A percentile compares a stretch with the other conserved stretches of the same genome.
Evolutionary conservation across 805 yeast genomes (phyloP).

Genomic region (Tetrapisispora nanseiensis): DNA sequence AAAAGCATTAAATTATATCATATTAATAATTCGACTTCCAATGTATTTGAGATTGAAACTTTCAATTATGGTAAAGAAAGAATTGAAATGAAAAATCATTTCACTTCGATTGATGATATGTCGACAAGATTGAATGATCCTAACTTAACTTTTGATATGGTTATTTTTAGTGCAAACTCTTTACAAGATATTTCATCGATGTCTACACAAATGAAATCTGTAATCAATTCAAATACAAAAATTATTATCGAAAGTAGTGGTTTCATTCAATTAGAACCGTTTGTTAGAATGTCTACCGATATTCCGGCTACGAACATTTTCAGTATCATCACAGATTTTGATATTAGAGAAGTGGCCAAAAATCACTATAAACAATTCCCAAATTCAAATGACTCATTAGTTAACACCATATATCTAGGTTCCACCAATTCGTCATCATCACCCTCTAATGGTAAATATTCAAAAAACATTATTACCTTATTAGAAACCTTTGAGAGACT

Average conservation of each 20-base stretch:
- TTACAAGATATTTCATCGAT: constrained; percentile 42
- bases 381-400: constrained; percentile 27
- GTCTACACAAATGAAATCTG: constrained; percentile 31
- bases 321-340: constrained; percentile 55
- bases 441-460: constrained; percentile 12
- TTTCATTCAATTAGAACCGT: constrained; percentile 63
- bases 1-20: constrained; percentile 28
- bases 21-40: constrained; percentile 22
- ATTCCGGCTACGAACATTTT: constrained; percentile 33
- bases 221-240: constrained; percentile 37
- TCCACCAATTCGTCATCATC: constrained; percentile 8
- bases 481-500: constrained; percentile 25
- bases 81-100: constrained; percentile 18
- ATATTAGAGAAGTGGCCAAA: constrained; percentile 35
- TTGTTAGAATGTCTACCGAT: constrained; percentile 40
- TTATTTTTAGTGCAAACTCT: constrained; percentile 39
- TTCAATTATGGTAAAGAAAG: constrained; percentile 20
- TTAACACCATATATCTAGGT: constrained; percentile 39
- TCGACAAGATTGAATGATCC: constrained; percentile 3
- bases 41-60: constrained; percentile 18
- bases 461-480: constrained; percentile 13
- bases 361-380: constrained; percentile 28
- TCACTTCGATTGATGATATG: constrained; percentile 20
- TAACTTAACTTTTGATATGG: constrained; percentile 32
- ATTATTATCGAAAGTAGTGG: constrained; percentile 62